Base-by-base conservation (phyloP, 108 stramenopile genomes). In the Nitzschia sp. region DNA sequence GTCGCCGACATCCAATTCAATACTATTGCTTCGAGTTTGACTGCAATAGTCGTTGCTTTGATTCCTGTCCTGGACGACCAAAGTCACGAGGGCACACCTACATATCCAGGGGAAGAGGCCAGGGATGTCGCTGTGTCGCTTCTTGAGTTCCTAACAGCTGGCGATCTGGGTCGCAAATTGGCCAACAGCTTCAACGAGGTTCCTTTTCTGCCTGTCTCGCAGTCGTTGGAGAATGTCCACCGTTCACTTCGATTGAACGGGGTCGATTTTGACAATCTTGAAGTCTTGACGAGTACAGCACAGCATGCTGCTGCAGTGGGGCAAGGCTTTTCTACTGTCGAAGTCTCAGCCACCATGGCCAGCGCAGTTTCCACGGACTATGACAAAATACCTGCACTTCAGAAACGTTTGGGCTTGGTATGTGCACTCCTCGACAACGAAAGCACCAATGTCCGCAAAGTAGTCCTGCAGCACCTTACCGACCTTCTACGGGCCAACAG, bases 191-290 rank as follows among this genome's bases (percentile, higher is more conserved):
- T 94, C 64, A 67, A 33, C 21, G 78, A 85, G 32, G 77, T 96
- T 31, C 92, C 95, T 25, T 96, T 96, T 63, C 77, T 96, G 26
- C 91, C 92, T 1, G 31, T 56, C 19, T 62, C 65, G 1, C 66
- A 71, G 66, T 60, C 68, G 23, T 71, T 96, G 21, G 62, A 82
- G 28, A 46, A 49, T 2, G 81, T 91, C 3, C 77, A 85, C 46
- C 56, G 46, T 19, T 54, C 76, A 26, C 77, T 96, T 0, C 57
- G 68, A 32, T 18, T 59, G 51, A 72, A 78, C 17, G 90, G 91
- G n/a, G 79, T 95, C 8, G 79, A 85, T 30, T 79, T 93, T 72
- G 94, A 92, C 72, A 82, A 81, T 60, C 62, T 89, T 25, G 38
- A 64, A 35, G 48, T 85, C 17, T 32, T 87, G 21, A 80, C 83